phyloP scores from a whole-genome alignment of 2,329 filamentous ascomycete species.

The Aspergillus sp. region DNA sequence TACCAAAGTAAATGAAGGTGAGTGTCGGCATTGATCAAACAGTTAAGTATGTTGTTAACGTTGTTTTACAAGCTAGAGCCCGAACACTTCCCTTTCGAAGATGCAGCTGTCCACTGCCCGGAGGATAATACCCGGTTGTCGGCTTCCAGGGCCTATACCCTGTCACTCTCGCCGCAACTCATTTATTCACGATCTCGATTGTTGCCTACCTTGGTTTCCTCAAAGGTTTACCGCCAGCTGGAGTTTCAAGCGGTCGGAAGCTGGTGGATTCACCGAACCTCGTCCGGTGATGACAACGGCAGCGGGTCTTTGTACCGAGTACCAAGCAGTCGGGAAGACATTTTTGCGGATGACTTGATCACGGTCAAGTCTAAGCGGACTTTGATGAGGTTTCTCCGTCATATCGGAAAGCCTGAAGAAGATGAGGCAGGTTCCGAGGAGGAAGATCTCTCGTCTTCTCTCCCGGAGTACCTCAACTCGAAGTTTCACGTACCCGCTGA shows the following conservation, averaged over 20 bases:
- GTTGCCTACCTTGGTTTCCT: constrained; percentile 79
- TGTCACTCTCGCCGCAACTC: constrained; percentile 81
- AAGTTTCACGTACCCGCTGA: constrained; percentile 68
- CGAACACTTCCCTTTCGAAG: constrained; percentile 37
- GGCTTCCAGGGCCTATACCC: constrained; percentile 71
- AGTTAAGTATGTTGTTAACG: constrained; percentile 20
- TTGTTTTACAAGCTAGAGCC: constrained; percentile 31
- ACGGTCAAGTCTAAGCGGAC: constrained; percentile 77
- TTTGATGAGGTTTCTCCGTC: constrained; percentile 92
- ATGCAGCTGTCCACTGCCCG: constrained; percentile 33
- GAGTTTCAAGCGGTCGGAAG: constrained; percentile 92
- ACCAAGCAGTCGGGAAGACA: constrained; percentile 85
- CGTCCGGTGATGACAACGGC: constrained; percentile 4
- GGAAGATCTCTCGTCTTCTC: constrained; percentile 52
- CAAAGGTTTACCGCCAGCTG: constrained; percentile 81
- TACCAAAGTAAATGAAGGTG: constrained; percentile 44
- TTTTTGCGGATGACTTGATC: constrained; percentile 76
- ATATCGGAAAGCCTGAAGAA: constrained; percentile 63
- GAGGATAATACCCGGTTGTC: constrained; percentile 26
- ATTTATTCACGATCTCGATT: constrained; percentile 81
- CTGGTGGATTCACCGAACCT: constrained; percentile 70
- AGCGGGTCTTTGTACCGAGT: constrained; percentile 62
- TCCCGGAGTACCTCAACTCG: constrained; percentile 48
- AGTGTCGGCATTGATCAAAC: constrained; percentile 8
- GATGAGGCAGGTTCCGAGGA: constrained; percentile 36